Conservation (phyloP, 2,329 filamentous ascomycete genomes). For the Alternaria infectoria region DNA sequence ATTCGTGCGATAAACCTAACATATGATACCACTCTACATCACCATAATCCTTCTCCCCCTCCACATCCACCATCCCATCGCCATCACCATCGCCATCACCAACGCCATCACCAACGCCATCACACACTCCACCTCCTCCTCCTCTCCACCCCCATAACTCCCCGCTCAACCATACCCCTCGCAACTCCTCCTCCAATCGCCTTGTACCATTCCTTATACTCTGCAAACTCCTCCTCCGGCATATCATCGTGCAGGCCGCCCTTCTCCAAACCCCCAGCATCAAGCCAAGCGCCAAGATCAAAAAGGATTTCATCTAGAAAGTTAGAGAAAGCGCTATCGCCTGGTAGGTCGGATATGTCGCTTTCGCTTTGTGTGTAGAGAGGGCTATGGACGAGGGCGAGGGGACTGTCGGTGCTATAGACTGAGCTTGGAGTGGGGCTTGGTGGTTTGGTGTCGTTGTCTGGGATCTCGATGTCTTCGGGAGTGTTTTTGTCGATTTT, state of each 20-base stretch:
- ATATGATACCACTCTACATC: not conserved
- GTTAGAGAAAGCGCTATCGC: not conserved
- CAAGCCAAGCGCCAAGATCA: not conserved
- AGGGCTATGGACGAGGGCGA: not conserved
- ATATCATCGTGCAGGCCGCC: not conserved
- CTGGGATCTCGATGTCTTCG: no score
- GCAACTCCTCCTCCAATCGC: accelerated
- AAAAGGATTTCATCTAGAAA: not conserved
- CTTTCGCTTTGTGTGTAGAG: not conserved
- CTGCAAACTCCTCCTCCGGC: not conserved
- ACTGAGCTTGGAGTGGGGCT: not conserved
- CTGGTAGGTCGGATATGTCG: no score
- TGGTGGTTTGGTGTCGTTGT: no score
- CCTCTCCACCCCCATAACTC: not conserved
- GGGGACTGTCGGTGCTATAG: not conserved
- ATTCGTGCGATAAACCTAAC: not conserved
- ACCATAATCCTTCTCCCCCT: not conserved
- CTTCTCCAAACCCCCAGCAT: not conserved
- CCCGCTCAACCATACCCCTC: not conserved
- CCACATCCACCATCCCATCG: not conserved
- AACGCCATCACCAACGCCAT: no score
- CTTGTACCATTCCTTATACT: not conserved
- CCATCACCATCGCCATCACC: no score
- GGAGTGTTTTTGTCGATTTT: no score
- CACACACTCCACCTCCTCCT: not conserved